Evolutionary conservation across 805 yeast species (phyloP).

Genomic region (Ogataea pilisensis): DNA sequence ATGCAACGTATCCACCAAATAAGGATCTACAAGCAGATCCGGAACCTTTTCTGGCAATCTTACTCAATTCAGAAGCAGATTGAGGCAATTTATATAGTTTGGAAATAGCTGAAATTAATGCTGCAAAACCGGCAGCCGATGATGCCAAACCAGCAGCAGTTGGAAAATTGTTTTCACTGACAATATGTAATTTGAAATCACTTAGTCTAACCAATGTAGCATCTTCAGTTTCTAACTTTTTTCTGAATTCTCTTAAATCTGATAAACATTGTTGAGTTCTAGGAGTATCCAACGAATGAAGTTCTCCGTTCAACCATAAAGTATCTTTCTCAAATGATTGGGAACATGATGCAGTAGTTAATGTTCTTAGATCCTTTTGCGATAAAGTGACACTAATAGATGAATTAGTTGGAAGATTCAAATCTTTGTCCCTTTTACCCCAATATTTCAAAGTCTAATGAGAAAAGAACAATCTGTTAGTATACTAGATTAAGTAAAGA

Average conservation of each 20-base stretch:
- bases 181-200: constrained; percentile 66
- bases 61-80: constrained; percentile 77
- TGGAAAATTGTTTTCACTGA: constrained; percentile 94
- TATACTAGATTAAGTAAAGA: too few relatives aligned
- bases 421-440: constrained; percentile 91
- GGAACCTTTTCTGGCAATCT: constrained; percentile 95
- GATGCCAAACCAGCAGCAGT: constrained; percentile 99
- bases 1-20: constrained; percentile 97
- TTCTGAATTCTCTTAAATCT: constrained; percentile 69
- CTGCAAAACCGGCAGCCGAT: constrained; percentile 98
- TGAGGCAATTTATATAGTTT: constrained; percentile 82
- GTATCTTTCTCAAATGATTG: constrained; percentile 54
- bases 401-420: constrained; percentile 93
- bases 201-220: constrained; percentile 56
- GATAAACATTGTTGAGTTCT: constrained; percentile 69
- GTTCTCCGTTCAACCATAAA: constrained; percentile 82
- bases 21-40: constrained; percentile 98
- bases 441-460: constrained; percentile 85
- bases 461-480: constrained; percentile 2
- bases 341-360: constrained; percentile 81
- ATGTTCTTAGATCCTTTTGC: constrained; percentile 85
- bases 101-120: constrained; percentile 86
- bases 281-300: constrained; percentile 62
- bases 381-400: constrained; percentile 92
- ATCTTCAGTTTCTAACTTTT: constrained; percentile 54